Evolutionary conservation across 2,329 filamentous ascomycete species (phyloP).

Genomic region (Cadophora gregata): DNA sequence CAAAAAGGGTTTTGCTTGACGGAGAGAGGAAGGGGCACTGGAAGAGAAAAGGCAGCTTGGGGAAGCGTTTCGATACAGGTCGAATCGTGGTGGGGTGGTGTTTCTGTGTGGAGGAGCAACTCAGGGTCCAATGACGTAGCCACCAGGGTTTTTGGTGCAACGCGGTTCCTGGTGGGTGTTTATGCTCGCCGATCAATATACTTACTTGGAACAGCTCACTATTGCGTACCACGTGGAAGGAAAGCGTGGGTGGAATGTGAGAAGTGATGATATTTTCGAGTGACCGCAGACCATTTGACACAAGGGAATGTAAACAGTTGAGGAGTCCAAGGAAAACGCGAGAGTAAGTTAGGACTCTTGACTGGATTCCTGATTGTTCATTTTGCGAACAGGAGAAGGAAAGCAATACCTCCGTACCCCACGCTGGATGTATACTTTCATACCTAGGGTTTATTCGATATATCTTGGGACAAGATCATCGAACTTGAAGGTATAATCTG

Average conservation of each 20-base stretch:
- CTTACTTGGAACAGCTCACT: background rate
- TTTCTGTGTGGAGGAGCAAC: background rate
- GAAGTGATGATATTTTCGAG: background rate
- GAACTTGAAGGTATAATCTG: too few species aligned
- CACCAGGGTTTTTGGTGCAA: background rate
- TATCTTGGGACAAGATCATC: too few species aligned
- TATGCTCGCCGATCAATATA: background rate
- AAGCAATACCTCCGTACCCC: too few species aligned
- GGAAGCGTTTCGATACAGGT: background rate
- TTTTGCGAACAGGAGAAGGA: too few species aligned
- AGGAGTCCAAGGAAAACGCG: too few species aligned
- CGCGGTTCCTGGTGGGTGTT: background rate
- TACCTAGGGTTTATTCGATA: too few species aligned
- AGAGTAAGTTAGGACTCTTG: too few species aligned
- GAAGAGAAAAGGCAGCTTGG: background rate
- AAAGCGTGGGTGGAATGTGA: background rate
- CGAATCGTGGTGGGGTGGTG: constrained; percentile 1
- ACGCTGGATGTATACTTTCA: too few species aligned
- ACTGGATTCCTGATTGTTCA: too few species aligned
- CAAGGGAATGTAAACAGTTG: too few species aligned
- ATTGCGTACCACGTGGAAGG: background rate
- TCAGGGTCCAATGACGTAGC: constrained; percentile 18
- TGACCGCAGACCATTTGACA: background rate
- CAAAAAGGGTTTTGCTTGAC: background rate
- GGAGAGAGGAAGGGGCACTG: background rate